Base-by-base conservation (phyloP, 2,329 filamentous ascomycete genomes). In the Aspergillus neotritici region DNA sequence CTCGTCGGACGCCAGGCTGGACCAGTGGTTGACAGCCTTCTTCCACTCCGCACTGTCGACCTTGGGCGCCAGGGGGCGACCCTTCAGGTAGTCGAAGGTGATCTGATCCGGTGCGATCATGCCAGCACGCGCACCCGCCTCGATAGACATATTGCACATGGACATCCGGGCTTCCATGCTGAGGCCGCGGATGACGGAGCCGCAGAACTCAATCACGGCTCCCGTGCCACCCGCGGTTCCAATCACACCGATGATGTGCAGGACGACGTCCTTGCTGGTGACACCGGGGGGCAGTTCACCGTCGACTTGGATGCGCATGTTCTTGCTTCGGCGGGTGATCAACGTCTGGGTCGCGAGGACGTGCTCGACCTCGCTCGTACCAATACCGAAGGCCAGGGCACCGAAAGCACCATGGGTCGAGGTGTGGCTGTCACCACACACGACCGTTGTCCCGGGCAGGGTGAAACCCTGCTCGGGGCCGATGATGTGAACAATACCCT, bases 71-170 rank as follows among this genome's bases (percentile, higher is more conserved):
- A 98, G 74, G 31, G 93, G 93, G 50, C 84, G 82, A 57, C 85
- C 87, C 75, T 93, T 93, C 60, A 98, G 84, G 65, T 97, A 98
- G 54, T 94, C 87, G 57, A 95, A 95, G 21, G 93, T 97, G 46
- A 76, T 86, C 62, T 96, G 84, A 61, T 98, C 93, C 4, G 93
- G 93, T 8, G 93, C 93, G 47, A 98, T 84, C 89, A 98, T 94
- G 54, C 93, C 93, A 48, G 91, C 91, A 71, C 93, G 80, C 37
- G 93, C 93, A 69, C 93, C 93, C 55, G 78, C 93, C 75, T 98
- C 93, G 56, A 97, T 96, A 11, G 90, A 89, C 93, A 97, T 97
- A 75, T 98, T 98, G 76, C 93, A 97, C 66, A 98, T 94, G 51
- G 90, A 96, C 93, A 98, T 97, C 55, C 93, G 83, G 34, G 91